Percentiles rank a stretch among this genome's conserved stretches.
Evolutionary conservation across 1,284 basidiomycete species (phyloP).

Genomic region (Tylopilus orsonianus): DNA sequence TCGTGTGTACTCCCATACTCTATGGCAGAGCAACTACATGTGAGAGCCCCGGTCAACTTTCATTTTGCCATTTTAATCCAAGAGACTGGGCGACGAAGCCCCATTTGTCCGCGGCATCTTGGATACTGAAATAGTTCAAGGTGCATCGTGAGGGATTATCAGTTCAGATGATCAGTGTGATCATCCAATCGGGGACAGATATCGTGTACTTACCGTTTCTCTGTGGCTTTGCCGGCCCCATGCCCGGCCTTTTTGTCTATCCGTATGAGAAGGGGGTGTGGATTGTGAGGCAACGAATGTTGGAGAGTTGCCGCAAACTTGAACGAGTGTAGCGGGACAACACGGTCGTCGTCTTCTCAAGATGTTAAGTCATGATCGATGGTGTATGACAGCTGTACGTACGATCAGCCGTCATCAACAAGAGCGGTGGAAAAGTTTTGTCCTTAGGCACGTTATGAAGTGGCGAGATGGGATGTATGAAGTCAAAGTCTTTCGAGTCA

Average conservation of each 20-base stretch:
- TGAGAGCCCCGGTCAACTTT: conserved; percentile 10
- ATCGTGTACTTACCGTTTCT: conserved; percentile 51
- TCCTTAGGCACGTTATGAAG: conserved; percentile 70
- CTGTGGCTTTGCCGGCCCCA: conserved; percentile 77
- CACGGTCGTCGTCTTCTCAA: conserved; percentile 72
- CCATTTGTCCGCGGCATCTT: conserved; percentile 75
- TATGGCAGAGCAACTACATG: not conserved
- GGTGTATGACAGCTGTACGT: conserved; percentile 30
- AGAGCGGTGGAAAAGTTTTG: conserved; percentile 61
- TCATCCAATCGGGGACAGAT: not conserved
- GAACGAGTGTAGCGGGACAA: conserved; percentile 81
- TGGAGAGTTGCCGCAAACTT: conserved; percentile 77
- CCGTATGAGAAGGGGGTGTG: conserved; percentile 69
- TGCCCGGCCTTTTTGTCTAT: conserved; percentile 82
- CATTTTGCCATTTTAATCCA: conserved; percentile 44
- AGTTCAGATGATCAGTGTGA: not conserved
- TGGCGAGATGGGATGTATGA: conserved; percentile 76
- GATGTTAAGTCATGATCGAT: conserved; percentile 4
- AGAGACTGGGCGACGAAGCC: conserved; percentile 71
- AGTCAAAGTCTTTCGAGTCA: conserved; percentile 76
- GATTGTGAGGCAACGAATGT: conserved; percentile 59
- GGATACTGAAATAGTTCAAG: conserved; percentile 48
- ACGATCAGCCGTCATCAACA: conserved; percentile 81
- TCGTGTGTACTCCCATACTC: not conserved
- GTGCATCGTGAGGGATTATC: conserved; percentile 9